Percentiles rank a stretch among this genome's conserved stretches.
These are phyloP conservation scores for Alnus glutinosa DNA, from an alignment of 306 rosid genomes.

Conservation along the genomic window DNA sequence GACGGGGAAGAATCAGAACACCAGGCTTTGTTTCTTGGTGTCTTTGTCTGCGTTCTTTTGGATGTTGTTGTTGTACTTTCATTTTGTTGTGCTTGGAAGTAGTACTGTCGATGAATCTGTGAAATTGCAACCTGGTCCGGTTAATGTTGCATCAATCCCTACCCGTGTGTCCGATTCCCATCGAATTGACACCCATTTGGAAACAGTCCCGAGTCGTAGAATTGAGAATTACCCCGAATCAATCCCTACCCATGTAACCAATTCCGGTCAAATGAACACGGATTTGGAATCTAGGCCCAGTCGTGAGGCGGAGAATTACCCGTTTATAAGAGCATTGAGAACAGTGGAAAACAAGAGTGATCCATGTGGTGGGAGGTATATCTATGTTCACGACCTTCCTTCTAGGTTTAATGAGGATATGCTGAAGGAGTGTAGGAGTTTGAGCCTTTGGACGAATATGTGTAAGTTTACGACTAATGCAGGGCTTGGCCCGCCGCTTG, in stretches of 20 bases:
- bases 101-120: conserved; percentile 38
- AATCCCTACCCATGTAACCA: not conserved
- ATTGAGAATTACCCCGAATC: conserved; percentile 9
- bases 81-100: conserved; percentile 63
- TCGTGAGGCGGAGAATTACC: conserved; percentile 32
- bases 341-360: conserved; percentile 83
- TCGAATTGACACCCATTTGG: conserved; percentile 1
- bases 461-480: conserved; percentile 90
- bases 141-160: conserved; percentile 29
- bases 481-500: conserved; percentile 97
- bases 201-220: conserved; percentile 28
- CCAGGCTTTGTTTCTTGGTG: conserved; percentile 63
- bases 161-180: conserved; percentile 27
- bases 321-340: conserved; percentile 70
- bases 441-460: conserved; percentile 96
- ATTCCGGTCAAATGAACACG: not conserved
- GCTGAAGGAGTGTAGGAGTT: conserved; percentile 75
- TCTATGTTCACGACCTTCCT: conserved; percentile 88
- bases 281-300: not conserved
- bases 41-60: conserved; percentile 70
- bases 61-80: conserved; percentile 74
- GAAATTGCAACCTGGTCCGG: conserved; percentile 28
- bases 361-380: conserved; percentile 96
- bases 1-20: conserved; percentile 60
- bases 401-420: conserved; percentile 92